Evolutionary conservation across 2,329 filamentous ascomycete genomes (phyloP).

Genomic region (Penicillium sp.): DNA sequence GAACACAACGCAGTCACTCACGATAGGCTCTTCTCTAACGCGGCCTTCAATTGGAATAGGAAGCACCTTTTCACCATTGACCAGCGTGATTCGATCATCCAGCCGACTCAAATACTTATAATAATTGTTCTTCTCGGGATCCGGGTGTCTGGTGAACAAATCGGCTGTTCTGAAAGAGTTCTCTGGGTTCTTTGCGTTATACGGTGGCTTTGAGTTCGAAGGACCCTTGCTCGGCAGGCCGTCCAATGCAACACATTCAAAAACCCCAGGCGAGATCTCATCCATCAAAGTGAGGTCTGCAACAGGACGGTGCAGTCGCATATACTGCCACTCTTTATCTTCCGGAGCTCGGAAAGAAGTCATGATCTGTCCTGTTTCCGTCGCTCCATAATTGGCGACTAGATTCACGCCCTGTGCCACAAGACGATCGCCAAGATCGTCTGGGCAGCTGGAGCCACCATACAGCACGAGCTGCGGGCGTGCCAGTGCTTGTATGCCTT

Average conservation of each 20-base stretch:
- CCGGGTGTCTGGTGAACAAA: slow-evolving; percentile 48
- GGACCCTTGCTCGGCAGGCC: slow-evolving; percentile 41
- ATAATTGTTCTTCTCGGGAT: slow-evolving; percentile 39
- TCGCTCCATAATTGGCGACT: slow-evolving; percentile 49
- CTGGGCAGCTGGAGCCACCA: slow-evolving; percentile 58
- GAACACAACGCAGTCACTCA: slow-evolving; percentile 60
- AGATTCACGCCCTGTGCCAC: slow-evolving; percentile 53
- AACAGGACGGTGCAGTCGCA: slow-evolving; percentile 46
- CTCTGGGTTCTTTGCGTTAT: slow-evolving; percentile 43
- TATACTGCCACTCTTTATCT: slow-evolving; percentile 63
- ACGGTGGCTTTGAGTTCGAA: slow-evolving; percentile 45
- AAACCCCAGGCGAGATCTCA: slow-evolving; percentile 39
- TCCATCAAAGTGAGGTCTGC: slow-evolving; percentile 45
- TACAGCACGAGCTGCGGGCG: slow-evolving; percentile 55
- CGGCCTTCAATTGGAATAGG: slow-evolving; percentile 54
- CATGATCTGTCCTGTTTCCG: slow-evolving; percentile 62
- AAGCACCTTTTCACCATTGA: slow-evolving; percentile 53
- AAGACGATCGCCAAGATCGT: slow-evolving; percentile 57
- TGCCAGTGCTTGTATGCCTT: slow-evolving; percentile 51
- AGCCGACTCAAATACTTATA: slow-evolving; percentile 47
- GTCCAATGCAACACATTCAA: slow-evolving; percentile 39
- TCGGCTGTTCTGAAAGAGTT: slow-evolving; percentile 61
- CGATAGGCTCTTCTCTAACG: slow-evolving; percentile 53
- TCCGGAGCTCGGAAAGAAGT: slow-evolving; percentile 55
- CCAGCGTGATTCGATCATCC: slow-evolving; percentile 50